A percentile compares a stretch with the other conserved stretches of the same genome.
Evolutionary conservation across 805 yeast genomes (phyloP).

Genomic region (Tetrapisispora fleetii): DNA sequence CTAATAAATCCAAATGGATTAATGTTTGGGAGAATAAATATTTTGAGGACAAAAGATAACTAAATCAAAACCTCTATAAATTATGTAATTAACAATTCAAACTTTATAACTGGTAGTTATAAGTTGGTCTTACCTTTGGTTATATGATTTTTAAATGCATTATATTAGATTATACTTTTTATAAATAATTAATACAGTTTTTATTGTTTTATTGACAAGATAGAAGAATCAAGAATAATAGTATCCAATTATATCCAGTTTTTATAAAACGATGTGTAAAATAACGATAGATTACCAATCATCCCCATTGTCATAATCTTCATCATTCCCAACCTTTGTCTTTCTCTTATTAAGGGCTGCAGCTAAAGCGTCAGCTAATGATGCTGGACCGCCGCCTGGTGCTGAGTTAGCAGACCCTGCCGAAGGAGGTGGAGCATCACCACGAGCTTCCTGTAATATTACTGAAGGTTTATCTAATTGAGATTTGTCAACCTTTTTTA

Average conservation of each 20-base stretch:
- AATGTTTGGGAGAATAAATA: constrained; percentile 28
- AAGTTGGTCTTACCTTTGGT: background rate
- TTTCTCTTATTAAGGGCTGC: constrained; percentile 79
- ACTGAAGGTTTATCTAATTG: constrained; percentile 75
- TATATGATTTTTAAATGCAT: background rate
- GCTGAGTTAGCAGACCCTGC: constrained; percentile 32
- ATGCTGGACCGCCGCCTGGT: constrained; percentile 45
- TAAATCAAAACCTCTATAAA: too few relatives aligned
- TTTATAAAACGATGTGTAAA: background rate
- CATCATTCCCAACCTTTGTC: constrained; percentile 81
- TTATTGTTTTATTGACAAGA: background rate
- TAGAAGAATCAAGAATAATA: too few relatives aligned
- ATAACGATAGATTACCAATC: constrained; percentile 42
- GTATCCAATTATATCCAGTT: background rate
- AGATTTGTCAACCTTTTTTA: constrained; percentile 72
- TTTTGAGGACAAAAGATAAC: constrained; percentile 7
- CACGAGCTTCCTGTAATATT: constrained; percentile 59
- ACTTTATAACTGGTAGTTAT: too few relatives aligned
- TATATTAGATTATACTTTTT: background rate
- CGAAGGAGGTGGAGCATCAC: constrained; percentile 37
- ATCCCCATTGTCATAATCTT: constrained; percentile 74
- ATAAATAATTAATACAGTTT: too few relatives aligned
- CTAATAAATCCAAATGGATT: constrained; percentile 36
- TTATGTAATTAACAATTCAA: too few relatives aligned
- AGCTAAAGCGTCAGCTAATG: constrained; percentile 78